Evolutionary conservation across 73 alveolate genomes (phyloP), one percentile per base, ranked within the genome.

Genomic region (Paramecium pentaurelia): DNA sequence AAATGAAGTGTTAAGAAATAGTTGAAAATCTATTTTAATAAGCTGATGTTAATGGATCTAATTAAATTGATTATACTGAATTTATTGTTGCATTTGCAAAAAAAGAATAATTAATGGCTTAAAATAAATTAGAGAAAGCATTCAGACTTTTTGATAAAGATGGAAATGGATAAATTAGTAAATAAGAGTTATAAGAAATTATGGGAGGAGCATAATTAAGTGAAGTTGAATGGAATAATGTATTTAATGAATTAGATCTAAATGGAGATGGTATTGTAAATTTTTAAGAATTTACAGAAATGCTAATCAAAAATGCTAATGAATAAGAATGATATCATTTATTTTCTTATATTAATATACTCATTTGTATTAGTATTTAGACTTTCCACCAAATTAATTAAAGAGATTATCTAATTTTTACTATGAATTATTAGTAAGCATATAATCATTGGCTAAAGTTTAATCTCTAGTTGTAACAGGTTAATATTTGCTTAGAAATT

Each of bases 131-230:
- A 45, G 91, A 80, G 28, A 44, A 80, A 49, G 91, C 91, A 44
- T 80, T 80, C 16, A 80, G 49, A 80, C 30, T 80, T 3, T 80
- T 80, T 80, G 91, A 80, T 80, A 80, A 36, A 28, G 91, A 80
- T 80, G 91, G 91, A 45, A 80, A 80, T 44, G 91, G 91, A 44
- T 32, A 14, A 25, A 80, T 80, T 4, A 80, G 64, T 10, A 80
- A 80, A 80, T 45, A 42, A 27, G 91, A 80, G 18, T 45, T 80
- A 49, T 49, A 80, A 80, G 91, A 80, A 44, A 80, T 80, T 8
- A 80, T 80, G 71, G 91, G 91, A 80, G 91, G 91, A 80, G 71
- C 58, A 11, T 27, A 42, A 25, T 80, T 80, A 27, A 80, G 77
- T 80, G 91, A 80, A 40, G 44, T 2, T 45, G 91, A 80, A 45